Conservation (phyloP, 768 basidiomycete genomes). For the Lanmaoa pseudosensibilis region DNA sequence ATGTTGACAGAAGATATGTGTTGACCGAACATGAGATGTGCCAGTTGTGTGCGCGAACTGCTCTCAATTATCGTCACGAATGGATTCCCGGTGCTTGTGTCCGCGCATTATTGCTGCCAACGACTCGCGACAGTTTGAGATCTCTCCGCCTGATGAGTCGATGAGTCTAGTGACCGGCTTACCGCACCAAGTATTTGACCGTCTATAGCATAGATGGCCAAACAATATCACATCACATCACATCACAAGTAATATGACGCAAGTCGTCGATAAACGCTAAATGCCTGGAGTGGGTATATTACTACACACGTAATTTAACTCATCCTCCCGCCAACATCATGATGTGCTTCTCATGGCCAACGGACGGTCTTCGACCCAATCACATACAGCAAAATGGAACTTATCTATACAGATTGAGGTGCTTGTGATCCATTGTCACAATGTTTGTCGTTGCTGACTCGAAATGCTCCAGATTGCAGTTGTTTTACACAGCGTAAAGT, state of each 20-base stretch:
- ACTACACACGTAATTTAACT: background rate
- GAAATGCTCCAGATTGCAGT: background rate
- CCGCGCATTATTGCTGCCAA: constrained; percentile 18
- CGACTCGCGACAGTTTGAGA: no score
- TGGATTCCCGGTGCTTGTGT: constrained; percentile 21
- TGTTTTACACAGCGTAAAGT: background rate
- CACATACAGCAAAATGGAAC: background rate
- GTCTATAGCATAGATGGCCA: no score
- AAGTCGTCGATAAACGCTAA: no score
- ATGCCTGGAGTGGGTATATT: background rate
- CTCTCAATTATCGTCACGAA: constrained; percentile 11
- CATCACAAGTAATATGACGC: no score
- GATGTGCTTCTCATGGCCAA: background rate
- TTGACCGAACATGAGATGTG: constrained; percentile 1
- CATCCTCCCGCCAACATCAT: no score
- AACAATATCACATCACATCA: no score
- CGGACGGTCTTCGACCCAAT: background rate
- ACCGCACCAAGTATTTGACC: no score
- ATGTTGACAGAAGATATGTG: no score
- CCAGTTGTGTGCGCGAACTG: background rate
- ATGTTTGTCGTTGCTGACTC: background rate
- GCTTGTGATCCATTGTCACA: background rate
- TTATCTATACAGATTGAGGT: background rate
- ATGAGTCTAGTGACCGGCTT: no score
- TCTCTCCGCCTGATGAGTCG: no score